These are phyloP conservation scores for Tripterygium wilfordii DNA, from an alignment of 177 flowering plant genomes.

Conservation along the genomic window DNA sequence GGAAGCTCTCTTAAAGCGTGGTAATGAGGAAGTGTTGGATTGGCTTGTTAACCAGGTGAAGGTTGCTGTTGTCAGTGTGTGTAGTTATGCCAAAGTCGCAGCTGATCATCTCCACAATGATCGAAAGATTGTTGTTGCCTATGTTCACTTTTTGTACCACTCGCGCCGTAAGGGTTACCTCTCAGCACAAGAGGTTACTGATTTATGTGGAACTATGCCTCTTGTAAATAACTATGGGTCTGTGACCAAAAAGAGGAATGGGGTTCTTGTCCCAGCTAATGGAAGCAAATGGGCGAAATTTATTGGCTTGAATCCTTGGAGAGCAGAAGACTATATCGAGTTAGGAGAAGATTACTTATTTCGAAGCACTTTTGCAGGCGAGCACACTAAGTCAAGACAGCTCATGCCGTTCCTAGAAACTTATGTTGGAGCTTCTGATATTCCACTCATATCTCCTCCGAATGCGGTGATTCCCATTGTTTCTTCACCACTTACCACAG, in stretches of 20 bases:
- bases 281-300: constrained; percentile 60
- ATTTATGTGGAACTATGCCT: constrained; percentile 37
- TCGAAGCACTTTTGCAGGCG: constrained; percentile 28
- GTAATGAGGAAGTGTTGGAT: constrained; percentile 9
- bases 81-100: constrained; percentile 25
- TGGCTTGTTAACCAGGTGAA: constrained; percentile 32
- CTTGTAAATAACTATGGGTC: constrained; percentile 39
- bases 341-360: constrained; percentile 44
- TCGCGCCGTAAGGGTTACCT: constrained; percentile 22
- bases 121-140: constrained; percentile 29
- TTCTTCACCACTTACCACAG: constrained; percentile 40
- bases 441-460: constrained; percentile 62
- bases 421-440: constrained; percentile 38
- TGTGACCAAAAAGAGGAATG: constrained; percentile 15
- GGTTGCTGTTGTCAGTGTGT: constrained; percentile 1
- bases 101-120: constrained; percentile 9
- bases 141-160: constrained; percentile 46
- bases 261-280: constrained; percentile 63
- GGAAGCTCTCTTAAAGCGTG: constrained; percentile 16
- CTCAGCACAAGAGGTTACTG: not conserved
- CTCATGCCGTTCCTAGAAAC: constrained; percentile 33
- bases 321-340: constrained; percentile 32
- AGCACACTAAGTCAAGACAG: constrained; percentile 13
- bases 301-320: constrained; percentile 62
- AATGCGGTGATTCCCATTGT: constrained; percentile 36